Evolutionary conservation across 1,284 basidiomycete genomes (phyloP), one percentile per base, ranked within the genome.

Genomic region (Marasmius tenuissimus): DNA sequence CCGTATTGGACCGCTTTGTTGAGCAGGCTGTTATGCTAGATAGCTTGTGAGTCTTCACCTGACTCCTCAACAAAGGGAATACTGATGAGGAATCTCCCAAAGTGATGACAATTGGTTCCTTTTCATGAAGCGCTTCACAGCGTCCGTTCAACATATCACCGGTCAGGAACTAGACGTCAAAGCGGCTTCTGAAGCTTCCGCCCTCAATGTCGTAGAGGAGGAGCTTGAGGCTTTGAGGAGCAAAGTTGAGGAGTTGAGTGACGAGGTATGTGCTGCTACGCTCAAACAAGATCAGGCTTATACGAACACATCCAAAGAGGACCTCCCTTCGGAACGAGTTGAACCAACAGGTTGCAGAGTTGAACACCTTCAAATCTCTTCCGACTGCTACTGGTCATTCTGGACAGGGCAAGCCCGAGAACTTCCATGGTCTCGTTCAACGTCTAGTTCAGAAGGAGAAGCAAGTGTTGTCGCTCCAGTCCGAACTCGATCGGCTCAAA

Each of bases 391-490:
- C 79, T 4, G 68, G 67, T 18, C 69, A 71, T 40, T 57, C 71
- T 49, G 76, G 82, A 11, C 85, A 81, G 72, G 73, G 76, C 37
- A 81, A 81, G 39, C 72, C 80, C 39, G 89, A 91, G 82, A 87
- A 83, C 66, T 83, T 93, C 62, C 84, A 88, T 65, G 91, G 91
- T 1, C 72, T 96, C n/a, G 86, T 95, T 11, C 92, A 94, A 69
- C 86, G 92, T 8, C 77, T 96, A 7, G 84, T 92, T 3, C 84
- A 88, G 69, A 95, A 94, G 72, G 94, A 96, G 76, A 94, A 92
- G 70, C 86, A 94, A 71, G 91, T 93, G 1, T 72, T 86, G 7
- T 85, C 89, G 61, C 79, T 96, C 5, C 88, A 89, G 70, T 80
- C 83, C 3, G 91, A 94, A 67, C 73, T 95, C 8, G 91, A 91